A percentile compares a stretch with the other conserved stretches of the same genome.
Evolutionary conservation across 805 yeast genomes (phyloP).

Genomic region (Wickerhamomyces subpelliculosus): DNA sequence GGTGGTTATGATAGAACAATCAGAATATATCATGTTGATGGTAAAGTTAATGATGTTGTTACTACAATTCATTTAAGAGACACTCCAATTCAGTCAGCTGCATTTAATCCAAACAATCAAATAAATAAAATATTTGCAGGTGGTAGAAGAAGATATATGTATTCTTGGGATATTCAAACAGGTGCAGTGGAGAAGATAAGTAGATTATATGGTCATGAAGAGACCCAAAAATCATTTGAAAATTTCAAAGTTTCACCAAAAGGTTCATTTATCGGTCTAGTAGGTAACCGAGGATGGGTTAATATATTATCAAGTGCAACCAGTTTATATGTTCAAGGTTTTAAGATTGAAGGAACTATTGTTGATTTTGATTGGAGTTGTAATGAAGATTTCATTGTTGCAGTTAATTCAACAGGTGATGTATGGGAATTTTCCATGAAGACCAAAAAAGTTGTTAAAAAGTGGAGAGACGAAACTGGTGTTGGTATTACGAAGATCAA

Average conservation of each 20-base stretch:
- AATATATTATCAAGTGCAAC: conserved; percentile 68
- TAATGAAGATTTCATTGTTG: conserved; percentile 40
- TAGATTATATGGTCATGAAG: conserved; percentile 88
- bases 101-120: conserved; percentile 45
- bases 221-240: conserved; percentile 81
- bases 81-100: conserved; percentile 74
- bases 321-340: conserved; percentile 84
- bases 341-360: conserved; percentile 81
- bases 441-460: conserved; percentile 42
- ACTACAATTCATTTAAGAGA: conserved; percentile 75
- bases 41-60: conserved; percentile 72
- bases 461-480: conserved; percentile 86
- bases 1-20: conserved; percentile 91
- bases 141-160: conserved; percentile 89
- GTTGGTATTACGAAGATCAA: conserved; percentile 74
- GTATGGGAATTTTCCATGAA: conserved; percentile 77
- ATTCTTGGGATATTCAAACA: conserved; percentile 78
- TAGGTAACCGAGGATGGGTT: conserved; percentile 89
- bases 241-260: conserved; percentile 69
- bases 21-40: conserved; percentile 85
- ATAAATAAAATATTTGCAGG: conserved; percentile 64
- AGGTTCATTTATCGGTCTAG: conserved; percentile 66
- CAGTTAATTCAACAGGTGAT: conserved; percentile 75
- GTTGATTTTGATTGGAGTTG: conserved; percentile 70
- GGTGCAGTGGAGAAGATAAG: conserved; percentile 78